A percentile compares a stretch with the other conserved stretches of the same genome.
phyloP scores from a whole-genome alignment of 2,329 filamentous ascomycete genomes.

The Fusarium domesticum region DNA sequence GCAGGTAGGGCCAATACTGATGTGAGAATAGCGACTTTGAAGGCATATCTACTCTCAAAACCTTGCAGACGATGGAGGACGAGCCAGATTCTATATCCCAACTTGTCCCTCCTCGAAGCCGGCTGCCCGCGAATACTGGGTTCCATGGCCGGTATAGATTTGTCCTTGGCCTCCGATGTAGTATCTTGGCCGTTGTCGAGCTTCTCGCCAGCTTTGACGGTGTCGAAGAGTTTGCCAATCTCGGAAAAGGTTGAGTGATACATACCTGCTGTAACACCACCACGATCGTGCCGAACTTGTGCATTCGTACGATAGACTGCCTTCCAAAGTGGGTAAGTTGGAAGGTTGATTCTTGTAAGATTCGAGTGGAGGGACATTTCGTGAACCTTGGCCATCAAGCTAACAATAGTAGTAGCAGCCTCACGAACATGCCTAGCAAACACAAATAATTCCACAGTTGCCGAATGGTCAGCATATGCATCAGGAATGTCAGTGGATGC shows the following conservation, averaged over 20 bases:
- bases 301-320: conserved; percentile 52
- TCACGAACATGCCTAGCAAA: conserved; percentile 55
- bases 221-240: conserved; percentile 43
- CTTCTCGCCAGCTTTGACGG: conserved; percentile 40
- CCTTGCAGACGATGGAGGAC: conserved; percentile 53
- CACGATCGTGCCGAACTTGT: conserved; percentile 57
- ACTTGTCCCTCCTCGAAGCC: conserved; percentile 35
- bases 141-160: conserved; percentile 40
- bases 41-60: conserved; percentile 55
- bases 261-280: conserved; percentile 53
- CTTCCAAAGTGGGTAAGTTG: conserved; percentile 54
- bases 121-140: conserved; percentile 36
- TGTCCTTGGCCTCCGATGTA: conserved; percentile 22
- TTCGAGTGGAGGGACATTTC: conserved; percentile 44
- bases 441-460: conserved; percentile 52
- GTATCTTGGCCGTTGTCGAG: conserved; percentile 18
- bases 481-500: conserved; percentile 43
- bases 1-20: conserved; percentile 52
- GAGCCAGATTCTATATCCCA: conserved; percentile 49
- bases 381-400: conserved; percentile 45
- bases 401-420: conserved; percentile 46
- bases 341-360: conserved; percentile 44
- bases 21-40: conserved; percentile 53
- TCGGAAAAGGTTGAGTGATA: conserved; percentile 46
- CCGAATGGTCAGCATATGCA: conserved; percentile 45